phyloP scores from a whole-genome alignment of 352 stramenopile genomes.

The Phytophthora vignae region DNA sequence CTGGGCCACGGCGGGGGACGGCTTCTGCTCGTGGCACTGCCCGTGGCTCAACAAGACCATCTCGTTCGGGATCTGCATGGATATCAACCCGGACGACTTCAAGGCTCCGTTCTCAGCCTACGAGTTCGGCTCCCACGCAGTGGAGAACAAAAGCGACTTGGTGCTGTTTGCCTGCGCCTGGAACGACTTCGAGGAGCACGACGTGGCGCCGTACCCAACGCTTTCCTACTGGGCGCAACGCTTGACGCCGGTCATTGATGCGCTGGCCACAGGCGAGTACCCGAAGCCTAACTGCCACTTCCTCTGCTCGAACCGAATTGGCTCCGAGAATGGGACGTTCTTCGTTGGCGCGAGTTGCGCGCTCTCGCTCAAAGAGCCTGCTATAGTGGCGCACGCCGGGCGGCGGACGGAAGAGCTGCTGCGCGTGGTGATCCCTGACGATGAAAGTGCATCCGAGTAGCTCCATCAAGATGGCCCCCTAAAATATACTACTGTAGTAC shows the following conservation, averaged over 20 bases:
- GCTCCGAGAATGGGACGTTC: conserved; percentile 78
- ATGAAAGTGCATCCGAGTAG: not conserved
- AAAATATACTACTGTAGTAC: too few species aligned
- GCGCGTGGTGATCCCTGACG: conserved; percentile 55
- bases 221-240: conserved; percentile 82
- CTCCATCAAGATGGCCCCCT: not conserved
- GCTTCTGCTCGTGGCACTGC: conserved; percentile 77
- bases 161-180: conserved; percentile 87
- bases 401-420: conserved; percentile 69
- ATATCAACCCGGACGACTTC: conserved; percentile 91
- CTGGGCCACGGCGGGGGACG: conserved; percentile 72
- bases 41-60: conserved; percentile 82
- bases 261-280: conserved; percentile 45
- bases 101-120: conserved; percentile 66
- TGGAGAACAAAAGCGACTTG: conserved; percentile 65
- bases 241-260: conserved; percentile 62
- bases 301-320: conserved; percentile 82
- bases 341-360: conserved; percentile 86
- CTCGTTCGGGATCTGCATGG: conserved; percentile 91
- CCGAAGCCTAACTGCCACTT: conserved; percentile 71
- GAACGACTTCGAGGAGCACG: conserved; percentile 75
- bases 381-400: conserved; percentile 54
- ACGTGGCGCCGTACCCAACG: conserved; percentile 55
- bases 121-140: conserved; percentile 72
- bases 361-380: conserved; percentile 67